Evolutionary conservation across 176 grass and related monocot species (phyloP).

Genomic region (Oryza glumipatula): DNA sequence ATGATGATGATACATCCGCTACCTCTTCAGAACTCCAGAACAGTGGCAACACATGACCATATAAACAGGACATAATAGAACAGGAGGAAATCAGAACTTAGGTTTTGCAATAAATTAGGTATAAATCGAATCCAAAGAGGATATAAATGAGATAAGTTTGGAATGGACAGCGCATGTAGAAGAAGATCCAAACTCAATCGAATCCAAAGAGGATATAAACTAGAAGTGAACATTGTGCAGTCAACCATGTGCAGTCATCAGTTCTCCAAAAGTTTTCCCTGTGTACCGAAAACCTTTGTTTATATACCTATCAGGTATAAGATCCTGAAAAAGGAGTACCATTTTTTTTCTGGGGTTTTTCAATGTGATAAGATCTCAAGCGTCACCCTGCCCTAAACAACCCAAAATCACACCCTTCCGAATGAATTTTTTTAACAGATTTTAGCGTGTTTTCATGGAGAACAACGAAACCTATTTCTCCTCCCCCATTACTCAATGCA

Average conservation of each 20-base stretch:
- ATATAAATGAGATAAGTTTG: background rate
- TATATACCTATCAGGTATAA: background rate
- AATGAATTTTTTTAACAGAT: background rate
- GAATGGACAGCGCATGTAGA: background rate
- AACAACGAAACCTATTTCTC: background rate
- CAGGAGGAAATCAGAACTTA: background rate
- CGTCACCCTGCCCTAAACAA: background rate
- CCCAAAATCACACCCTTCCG: background rate
- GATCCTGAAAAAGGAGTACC: background rate
- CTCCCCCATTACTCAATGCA: background rate
- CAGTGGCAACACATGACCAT: too few relatives aligned
- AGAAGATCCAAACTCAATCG: background rate
- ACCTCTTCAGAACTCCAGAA: too few relatives aligned
- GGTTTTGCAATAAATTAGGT: conserved; percentile 12
- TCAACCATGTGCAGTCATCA: background rate
- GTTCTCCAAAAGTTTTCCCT: background rate
- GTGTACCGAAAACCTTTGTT: background rate
- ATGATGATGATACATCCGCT: background rate
- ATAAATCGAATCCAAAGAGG: background rate
- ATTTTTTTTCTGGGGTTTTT: background rate
- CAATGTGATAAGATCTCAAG: background rate
- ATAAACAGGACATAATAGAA: background rate
- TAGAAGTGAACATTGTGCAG: background rate
- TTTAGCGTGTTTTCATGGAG: background rate
- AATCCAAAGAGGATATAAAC: background rate